Percentiles rank a stretch among this genome's conserved stretches.
Conservation (phyloP, 1,284 basidiomycete species). For the Cutaneotrichosporon arboriforme region DNA sequence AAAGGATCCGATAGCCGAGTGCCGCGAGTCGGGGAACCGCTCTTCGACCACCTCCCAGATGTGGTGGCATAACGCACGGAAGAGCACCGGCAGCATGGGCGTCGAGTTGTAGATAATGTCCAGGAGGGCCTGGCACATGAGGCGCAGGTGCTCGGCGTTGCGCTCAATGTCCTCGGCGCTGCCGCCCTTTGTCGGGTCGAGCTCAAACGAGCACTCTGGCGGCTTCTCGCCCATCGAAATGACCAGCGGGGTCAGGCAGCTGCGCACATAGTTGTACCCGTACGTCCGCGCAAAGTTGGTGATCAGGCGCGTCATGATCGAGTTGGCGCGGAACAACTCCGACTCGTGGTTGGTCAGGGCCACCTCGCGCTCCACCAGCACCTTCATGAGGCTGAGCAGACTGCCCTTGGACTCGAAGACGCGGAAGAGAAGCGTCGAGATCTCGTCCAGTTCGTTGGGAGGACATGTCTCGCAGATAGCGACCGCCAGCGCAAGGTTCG, state of each 20-base stretch:
- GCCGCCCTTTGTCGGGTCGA: constrained; percentile 64
- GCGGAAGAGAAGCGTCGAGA: constrained; percentile 72
- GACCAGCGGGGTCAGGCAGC: constrained; percentile 68
- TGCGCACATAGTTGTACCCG: constrained; percentile 79
- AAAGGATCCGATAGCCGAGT: constrained; percentile 81
- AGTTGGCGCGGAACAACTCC: constrained; percentile 76
- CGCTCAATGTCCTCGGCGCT: constrained; percentile 59
- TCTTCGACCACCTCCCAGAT: constrained; percentile 73
- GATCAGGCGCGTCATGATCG: constrained; percentile 73
- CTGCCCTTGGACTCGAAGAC: constrained; percentile 69
- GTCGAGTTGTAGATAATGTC: constrained; percentile 68
- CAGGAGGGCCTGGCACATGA: constrained; percentile 70
- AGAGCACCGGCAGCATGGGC: constrained; percentile 67
- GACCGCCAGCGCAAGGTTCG: constrained; percentile 57
- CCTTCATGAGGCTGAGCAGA: constrained; percentile 68
- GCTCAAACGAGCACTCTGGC: constrained; percentile 66
- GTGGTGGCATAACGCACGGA: constrained; percentile 79
- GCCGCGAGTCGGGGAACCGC: constrained; percentile 76
- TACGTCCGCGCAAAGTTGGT: constrained; percentile 78
- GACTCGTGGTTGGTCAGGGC: constrained; percentile 68
- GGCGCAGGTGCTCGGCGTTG: constrained; percentile 67
- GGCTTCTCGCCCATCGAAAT: constrained; percentile 67
- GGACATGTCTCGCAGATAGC: constrained; percentile 83
- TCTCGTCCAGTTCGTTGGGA: constrained; percentile 70
- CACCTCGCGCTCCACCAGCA: constrained; percentile 79